Evolutionary conservation across 1,139 yeast genomes (phyloP), one percentile per base, ranked within the genome.

Genomic region (Spathaspora sp.): DNA sequence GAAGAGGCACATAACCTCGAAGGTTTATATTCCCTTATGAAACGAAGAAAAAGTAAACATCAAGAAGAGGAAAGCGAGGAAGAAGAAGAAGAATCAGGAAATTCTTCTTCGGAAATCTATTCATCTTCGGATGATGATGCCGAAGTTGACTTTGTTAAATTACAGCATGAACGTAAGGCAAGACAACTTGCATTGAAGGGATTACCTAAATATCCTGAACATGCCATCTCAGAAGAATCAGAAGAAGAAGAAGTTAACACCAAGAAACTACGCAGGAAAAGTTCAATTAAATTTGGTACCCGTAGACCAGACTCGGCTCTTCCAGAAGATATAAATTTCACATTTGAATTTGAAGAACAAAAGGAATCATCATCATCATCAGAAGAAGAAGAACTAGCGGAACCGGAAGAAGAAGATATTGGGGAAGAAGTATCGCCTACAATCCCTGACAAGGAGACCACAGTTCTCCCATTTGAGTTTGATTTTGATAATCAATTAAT

Each of bases 141-240:
- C 31, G 84, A 82, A 54, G 81, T 84, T 3, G 93, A 86, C 63
- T 84, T 83, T 59, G 86, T 85, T 13, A 80, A 78, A 60, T 65
- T 85, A 49, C 86, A 86, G 39, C 87, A 84, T 7, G 85, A 84
- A 57, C 72, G 82, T 52, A 81, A 84, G 63, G 80, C 80, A 29
- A 74, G 70, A 45, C 73, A 78, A 52, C 78, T 79, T 16, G 80
- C 79, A 6, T 59, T 73, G 55, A 79, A 63, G 47, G 56, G 57
- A 8, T 42, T 57, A 33, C 51, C 51, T 38, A 45, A 48, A 49
- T 16, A 31, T 16, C 20, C 18, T 9, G 58, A 57, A 16, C 61
- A 42, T 44, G 49, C 42, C 10, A 47, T 44, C 43, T 31, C 36
- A 7, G 53, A 34, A 7, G 51, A 45, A 17, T 47, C 51, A 8